Percentiles rank a stretch among this genome's conserved stretches.
Conservation (phyloP, 2,329 filamentous ascomycete genomes). For the Colletotrichum scovillei region DNA sequence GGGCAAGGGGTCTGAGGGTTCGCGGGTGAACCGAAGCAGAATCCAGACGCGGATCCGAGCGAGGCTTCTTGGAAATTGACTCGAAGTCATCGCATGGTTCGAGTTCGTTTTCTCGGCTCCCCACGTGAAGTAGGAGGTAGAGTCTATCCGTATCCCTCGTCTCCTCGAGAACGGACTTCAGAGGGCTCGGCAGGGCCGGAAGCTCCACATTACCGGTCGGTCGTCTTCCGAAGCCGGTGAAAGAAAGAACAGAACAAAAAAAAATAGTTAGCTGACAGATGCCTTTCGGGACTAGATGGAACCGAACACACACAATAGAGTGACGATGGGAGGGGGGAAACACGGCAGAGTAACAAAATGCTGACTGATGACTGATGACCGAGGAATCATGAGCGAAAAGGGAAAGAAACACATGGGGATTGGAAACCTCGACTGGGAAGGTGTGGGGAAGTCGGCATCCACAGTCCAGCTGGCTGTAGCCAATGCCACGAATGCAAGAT, state of each 20-base stretch:
- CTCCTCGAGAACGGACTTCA: background rate
- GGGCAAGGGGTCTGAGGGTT: constrained; percentile 21
- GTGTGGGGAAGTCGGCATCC: constrained; percentile 19
- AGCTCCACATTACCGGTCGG: background rate
- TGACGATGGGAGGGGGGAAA: too few species aligned
- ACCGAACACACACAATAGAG: background rate
- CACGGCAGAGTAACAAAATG: background rate
- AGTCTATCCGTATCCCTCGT: background rate
- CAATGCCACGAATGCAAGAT: background rate
- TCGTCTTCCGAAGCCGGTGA: background rate
- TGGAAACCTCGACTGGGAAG: background rate
- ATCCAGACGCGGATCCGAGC: constrained; percentile 12
- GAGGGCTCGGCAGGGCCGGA: background rate
- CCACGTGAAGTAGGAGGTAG: background rate
- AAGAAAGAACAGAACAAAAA: background rate
- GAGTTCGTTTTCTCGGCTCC: background rate
- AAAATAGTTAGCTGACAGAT: background rate
- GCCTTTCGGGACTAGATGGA: background rate
- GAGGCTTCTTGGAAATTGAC: background rate
- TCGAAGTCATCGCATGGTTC: background rate
- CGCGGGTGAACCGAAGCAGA: constrained; percentile 13
- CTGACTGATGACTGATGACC: background rate
- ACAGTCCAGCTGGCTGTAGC: background rate
- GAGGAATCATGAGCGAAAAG: constrained; percentile 3
- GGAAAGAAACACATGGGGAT: constrained; percentile 1